Evolutionary conservation across 306 rosid genomes (phyloP), one percentile per base, ranked within the genome.

Genomic region (Vicia villosa): DNA sequence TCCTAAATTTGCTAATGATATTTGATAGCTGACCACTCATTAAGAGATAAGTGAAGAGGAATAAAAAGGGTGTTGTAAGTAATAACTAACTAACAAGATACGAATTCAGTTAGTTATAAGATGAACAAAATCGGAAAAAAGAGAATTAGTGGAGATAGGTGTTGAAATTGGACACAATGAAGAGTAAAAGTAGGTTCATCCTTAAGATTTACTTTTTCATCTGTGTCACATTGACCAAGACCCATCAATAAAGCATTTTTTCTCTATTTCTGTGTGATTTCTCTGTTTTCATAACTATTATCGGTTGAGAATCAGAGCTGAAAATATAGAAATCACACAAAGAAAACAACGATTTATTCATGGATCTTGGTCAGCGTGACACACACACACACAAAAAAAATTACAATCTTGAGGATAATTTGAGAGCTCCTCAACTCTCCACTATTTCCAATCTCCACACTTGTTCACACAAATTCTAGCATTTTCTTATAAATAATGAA

Each of bases 1-100:
- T 50, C 43, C 13, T 24, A 50, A 63, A 9, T 36, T 37, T 38
- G 5, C 64, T 38, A 66, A 49, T 57, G 65, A 59, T 4, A 51
- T 20, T 51, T 19, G 28, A 20, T 10, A 51, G 30, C 21, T 8
- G 26, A 50, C 26, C 26, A 50, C 56, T 50, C 26, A 17, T 50
- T 50, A 50, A 17, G 26, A 49, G 55, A 8, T 9, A 46, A n/a
- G 11, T 49, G 24, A 49, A 5, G 24, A 49, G 51, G n/a, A 45
- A 45, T 45, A 45, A n/a, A 45, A 45, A 45, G 17, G 19, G 51
- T 45, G 16, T 45, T 45, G 51, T n/a, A 45, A 45, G 10, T 45
- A n/a, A 4, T 45, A 45, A 8, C 20, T n/a, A 45, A 3, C 51
- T 14, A 45, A 46, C 21, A 46, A 0, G 21, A 47, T 50, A 50